phyloP scores from a whole-genome alignment of 2,329 filamentous ascomycete species.

The Tolypocladium tropicale region DNA sequence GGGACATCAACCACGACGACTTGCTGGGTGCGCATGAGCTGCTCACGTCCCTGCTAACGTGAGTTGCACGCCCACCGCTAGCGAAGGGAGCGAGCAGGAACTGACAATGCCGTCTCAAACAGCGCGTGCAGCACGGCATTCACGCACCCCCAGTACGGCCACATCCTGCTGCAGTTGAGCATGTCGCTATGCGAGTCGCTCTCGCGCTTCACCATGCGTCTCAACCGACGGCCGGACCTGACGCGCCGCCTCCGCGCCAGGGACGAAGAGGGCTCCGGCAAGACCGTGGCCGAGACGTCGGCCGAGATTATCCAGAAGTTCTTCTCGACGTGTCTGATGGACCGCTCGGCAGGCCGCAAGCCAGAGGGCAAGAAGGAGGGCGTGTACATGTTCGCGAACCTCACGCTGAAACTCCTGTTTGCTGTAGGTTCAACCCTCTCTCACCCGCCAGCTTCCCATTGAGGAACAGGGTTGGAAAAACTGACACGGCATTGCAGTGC shows the following conservation, averaged over 20 bases:
- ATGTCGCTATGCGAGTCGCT: conserved; percentile 73
- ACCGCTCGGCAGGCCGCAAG: conserved; percentile 57
- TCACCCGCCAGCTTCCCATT: background rate
- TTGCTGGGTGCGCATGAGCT: conserved; percentile 65
- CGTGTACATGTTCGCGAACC: conserved; percentile 86
- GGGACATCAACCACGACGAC: conserved; percentile 70
- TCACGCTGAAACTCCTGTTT: conserved; percentile 81
- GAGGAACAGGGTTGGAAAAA: too few relatives aligned
- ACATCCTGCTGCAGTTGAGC: conserved; percentile 73
- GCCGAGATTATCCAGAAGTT: conserved; percentile 85
- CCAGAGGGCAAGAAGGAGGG: conserved; percentile 79
- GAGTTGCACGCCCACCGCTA: conserved; percentile 20
- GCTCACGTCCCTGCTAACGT: conserved; percentile 67
- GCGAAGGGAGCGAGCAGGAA: background rate
- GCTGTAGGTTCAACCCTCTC: conserved; percentile 42
- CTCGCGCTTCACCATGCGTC: conserved; percentile 70
- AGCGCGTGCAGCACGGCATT: conserved; percentile 79
- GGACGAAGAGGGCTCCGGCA: conserved; percentile 56
- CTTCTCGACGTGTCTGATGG: conserved; percentile 81
- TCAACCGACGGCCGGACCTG: conserved; percentile 72
- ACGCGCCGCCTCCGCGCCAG: conserved; percentile 53
- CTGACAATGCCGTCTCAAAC: background rate
- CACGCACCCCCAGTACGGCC: conserved; percentile 66
- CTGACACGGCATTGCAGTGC: conserved; percentile 37
- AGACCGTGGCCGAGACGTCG: conserved; percentile 73